phyloP scores from a whole-genome alignment of 2,329 filamentous ascomycete genomes.

The Claviceps capensis region DNA sequence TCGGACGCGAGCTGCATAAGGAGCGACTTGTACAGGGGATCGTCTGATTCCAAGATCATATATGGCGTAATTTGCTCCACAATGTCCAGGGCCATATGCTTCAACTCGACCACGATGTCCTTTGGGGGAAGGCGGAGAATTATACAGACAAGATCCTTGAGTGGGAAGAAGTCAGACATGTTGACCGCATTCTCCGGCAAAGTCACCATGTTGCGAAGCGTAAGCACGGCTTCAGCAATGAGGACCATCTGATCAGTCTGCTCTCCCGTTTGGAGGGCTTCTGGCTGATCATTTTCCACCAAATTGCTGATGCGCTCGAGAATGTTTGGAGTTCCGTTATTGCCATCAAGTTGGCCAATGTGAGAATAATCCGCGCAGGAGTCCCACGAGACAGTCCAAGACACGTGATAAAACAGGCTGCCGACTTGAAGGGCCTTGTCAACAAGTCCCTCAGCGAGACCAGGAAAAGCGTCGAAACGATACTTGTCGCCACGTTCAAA shows the following conservation, averaged over 20 bases:
- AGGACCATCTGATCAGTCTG: conserved; percentile 60
- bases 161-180: conserved; percentile 57
- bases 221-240: conserved; percentile 74
- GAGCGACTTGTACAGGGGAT: conserved; percentile 68
- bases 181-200: conserved; percentile 77
- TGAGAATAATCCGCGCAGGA: conserved; percentile 38
- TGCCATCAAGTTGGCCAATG: conserved; percentile 28
- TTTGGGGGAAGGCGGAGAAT: conserved; percentile 62
- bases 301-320: conserved; percentile 58
- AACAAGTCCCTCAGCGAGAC: conserved; percentile 75
- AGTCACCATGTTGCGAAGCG: conserved; percentile 93
- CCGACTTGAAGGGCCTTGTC: conserved; percentile 73
- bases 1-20: conserved; percentile 48
- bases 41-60: conserved; percentile 54
- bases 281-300: conserved; percentile 42
- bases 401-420: conserved; percentile 65
- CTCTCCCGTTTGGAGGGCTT: conserved; percentile 58
- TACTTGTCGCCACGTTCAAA: conserved; percentile 92
- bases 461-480: conserved; percentile 81
- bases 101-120: conserved; percentile 65
- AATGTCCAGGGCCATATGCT: conserved; percentile 83
- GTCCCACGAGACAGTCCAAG: conserved; percentile 66
- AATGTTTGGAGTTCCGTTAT: conserved; percentile 35
- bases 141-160: conserved; percentile 75
- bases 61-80: conserved; percentile 81